Evolutionary conservation across 345 rosid species (phyloP), one percentile per base, ranked within the genome.

Genomic region (Xanthoceras sorbifolium): DNA sequence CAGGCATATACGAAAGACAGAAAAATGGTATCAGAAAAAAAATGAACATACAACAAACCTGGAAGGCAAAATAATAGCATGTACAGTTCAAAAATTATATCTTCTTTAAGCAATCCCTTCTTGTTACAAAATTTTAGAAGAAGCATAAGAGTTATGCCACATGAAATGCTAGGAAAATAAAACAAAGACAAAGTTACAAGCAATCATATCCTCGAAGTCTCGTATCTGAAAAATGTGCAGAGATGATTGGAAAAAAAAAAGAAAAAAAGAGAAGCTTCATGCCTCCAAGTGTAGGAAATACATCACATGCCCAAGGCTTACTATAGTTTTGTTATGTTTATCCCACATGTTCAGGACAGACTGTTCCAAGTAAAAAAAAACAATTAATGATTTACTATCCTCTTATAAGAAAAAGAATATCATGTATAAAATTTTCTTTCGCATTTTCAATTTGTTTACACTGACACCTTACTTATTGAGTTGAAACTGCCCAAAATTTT

Each of bases 271-370:
- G 1, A 0, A 0, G 15, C 25, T 40, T 20, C 73, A 52, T 18
- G 62, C 73, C 31, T 70, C 73, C 40, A 69, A 52, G 14, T 38
- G 62, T 32, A 69, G 40, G 63, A 31, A 42, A 42, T 23, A 32
- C 20, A 64, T 64, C n/a, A 64, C 40, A 29, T 63, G 67, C 23
- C 67, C 20, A 31, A 66, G 70, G 50, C 31, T 20, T 40, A 0
- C 23, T 26, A 34, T 29, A 10, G 66, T 8, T 62, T 62, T 28
- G 25, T 7, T 31, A 67, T 67, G 20, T 12, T 38, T 36, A 54
- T 28, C 52, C 50, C 20, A 40, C 50, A 3, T n/a, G 15, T 40
- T 38, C 29, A 67, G 42, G 42, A 38, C 42, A 8, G 42, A 38
- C 34, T 11, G 31, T 60, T 25, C 14, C 11, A 4, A 0, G 11